These are phyloP conservation scores for Geopyxis carbonaria DNA, from an alignment of 495 filamentous ascomycete genomes.

Conservation along the genomic window DNA sequence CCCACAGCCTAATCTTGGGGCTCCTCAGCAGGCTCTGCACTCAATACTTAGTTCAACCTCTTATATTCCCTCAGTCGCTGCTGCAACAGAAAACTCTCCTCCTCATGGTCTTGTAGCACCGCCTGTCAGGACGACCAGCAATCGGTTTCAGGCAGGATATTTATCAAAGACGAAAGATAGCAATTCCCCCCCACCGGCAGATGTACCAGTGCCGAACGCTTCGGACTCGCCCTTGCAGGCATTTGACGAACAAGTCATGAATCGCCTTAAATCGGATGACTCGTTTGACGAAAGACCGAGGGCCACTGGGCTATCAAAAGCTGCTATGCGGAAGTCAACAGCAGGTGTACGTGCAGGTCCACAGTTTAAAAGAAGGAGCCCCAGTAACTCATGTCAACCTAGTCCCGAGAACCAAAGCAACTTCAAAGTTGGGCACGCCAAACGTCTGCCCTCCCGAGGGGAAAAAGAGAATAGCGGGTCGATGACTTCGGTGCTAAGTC, in stretches of 20 bases:
- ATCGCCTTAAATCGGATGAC: conserved; percentile 15
- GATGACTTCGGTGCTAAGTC: conserved; percentile 21
- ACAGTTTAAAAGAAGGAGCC: conserved; percentile 17
- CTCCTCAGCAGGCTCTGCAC: conserved; percentile 27
- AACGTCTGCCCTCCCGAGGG: conserved; percentile 16
- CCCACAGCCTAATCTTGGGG: conserved; percentile 28
- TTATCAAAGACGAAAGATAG: no score
- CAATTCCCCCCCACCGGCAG: conserved; percentile 32
- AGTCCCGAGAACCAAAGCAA: conserved; percentile 14
- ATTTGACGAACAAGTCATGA: conserved; percentile 19
- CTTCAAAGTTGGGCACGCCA: conserved; percentile 19
- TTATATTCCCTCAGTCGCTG: conserved; percentile 32
- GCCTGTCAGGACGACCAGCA: no score
- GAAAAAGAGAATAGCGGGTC: conserved; percentile 19
- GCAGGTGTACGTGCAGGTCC: no score
- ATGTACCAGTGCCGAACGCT: conserved; percentile 34
- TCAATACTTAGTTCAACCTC: conserved; percentile 28
- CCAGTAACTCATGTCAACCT: conserved; percentile 15
- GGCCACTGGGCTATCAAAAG: conserved; percentile 10
- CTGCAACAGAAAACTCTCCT: conserved; percentile 39
- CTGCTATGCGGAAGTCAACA: conserved; percentile 9
- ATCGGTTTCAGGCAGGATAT: no score
- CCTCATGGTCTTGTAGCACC: no score
- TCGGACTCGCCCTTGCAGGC: conserved; percentile 31
- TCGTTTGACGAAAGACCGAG: no score